A percentile compares a stretch with the other conserved stretches of the same genome.
phyloP scores from a whole-genome alignment of 371 early-diverging fungal species.

The Mucor racemosus region DNA sequence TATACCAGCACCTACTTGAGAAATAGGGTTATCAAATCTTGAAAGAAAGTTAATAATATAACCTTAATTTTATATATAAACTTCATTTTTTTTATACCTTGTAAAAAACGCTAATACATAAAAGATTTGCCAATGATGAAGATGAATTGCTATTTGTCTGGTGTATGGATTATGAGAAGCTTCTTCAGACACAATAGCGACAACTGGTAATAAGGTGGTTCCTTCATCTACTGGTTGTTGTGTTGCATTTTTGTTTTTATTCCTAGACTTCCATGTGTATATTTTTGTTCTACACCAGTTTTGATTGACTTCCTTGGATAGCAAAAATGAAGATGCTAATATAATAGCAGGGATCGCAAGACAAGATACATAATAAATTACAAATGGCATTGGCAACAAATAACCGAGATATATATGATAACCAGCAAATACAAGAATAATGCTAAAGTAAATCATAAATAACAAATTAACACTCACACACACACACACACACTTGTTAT shows the following conservation, averaged over 20 bases:
- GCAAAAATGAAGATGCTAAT: slow-evolving; percentile 37
- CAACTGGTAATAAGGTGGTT: not conserved
- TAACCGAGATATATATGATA: slow-evolving; percentile 65
- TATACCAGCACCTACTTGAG: slow-evolving; percentile 73
- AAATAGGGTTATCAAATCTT: slow-evolving; percentile 71
- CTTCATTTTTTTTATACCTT: slow-evolving; percentile 12
- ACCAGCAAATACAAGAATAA: slow-evolving; percentile 64
- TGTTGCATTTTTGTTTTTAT: not conserved
- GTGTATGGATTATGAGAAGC: slow-evolving; percentile 12
- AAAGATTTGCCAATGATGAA: slow-evolving; percentile 90
- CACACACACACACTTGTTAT: too few relatives aligned
- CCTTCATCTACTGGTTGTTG: not conserved
- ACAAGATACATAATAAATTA: slow-evolving; percentile 60
- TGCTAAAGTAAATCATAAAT: slow-evolving; percentile 11
- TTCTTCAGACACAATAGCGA: not conserved
- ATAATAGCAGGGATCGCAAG: slow-evolving; percentile 57
- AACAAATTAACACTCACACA: not conserved
- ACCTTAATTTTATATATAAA: not conserved
- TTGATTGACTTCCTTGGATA: slow-evolving; percentile 49
- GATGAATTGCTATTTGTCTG: slow-evolving; percentile 51
- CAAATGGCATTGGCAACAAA: slow-evolving; percentile 33
- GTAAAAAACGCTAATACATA: slow-evolving; percentile 83
- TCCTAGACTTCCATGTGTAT: not conserved
- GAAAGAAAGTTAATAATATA: not conserved
- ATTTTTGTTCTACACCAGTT: slow-evolving; percentile 32